Conservation (phyloP, 495 filamentous ascomycete species). For the Neurospora cerealis region DNA sequence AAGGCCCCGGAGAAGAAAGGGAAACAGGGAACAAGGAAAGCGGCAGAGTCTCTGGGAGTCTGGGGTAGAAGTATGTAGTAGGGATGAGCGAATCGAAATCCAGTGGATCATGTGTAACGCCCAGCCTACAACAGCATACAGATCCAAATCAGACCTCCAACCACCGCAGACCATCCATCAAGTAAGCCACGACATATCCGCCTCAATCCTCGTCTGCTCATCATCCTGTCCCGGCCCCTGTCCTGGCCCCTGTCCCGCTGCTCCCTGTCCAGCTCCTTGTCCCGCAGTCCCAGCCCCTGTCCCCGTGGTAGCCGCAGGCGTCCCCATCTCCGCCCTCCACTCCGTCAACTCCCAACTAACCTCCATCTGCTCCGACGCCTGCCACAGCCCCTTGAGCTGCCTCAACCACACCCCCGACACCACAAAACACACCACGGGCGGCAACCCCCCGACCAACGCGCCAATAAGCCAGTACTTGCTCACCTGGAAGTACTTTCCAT, state of each 20-base stretch:
- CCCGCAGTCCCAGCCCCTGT: too few relatives aligned
- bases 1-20: too few relatives aligned
- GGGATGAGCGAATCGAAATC: too few relatives aligned
- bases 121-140: background rate
- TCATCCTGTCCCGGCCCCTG: background rate
- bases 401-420: background rate
- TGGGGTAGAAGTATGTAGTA: too few relatives aligned
- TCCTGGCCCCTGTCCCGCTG: background rate
- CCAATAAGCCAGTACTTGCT: conserved; percentile 2
- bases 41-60: too few relatives aligned
- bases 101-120: too few relatives aligned
- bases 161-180: background rate
- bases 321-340: background rate
- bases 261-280: background rate
- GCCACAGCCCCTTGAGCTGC: background rate
- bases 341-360: background rate
- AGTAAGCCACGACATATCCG: background rate
- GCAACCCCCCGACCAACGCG: background rate
- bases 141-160: background rate
- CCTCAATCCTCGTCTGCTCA: background rate
- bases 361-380: background rate
- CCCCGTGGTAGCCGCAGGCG: background rate
- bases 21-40: too few relatives aligned
- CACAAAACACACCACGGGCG: background rate
- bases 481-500: conserved; percentile 5